Base-by-base conservation (phyloP, 164 flowering plant species). In the Cinnamomum micranthum region DNA sequence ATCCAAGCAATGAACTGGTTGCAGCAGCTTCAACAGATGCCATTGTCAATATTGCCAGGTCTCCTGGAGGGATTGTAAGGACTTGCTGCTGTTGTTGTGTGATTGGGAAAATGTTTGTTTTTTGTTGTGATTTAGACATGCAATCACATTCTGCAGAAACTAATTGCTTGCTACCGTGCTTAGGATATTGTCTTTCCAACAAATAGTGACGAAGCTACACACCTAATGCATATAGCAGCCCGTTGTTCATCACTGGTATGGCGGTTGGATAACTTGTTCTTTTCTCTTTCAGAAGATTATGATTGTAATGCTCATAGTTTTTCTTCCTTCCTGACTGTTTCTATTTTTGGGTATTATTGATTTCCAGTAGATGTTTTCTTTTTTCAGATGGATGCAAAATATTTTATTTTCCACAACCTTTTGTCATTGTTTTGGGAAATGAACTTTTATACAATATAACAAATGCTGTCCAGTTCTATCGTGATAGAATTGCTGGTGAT, bases 201-300 rank as follows among this genome's bases (percentile, higher is more conserved):
- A 51, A 77, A 80, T 75, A 66, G 25, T 65, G 79, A 80, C 63
- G 92, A 82, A 70, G 81, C 81, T 50, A 87, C 89, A 69, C 83
- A 88, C 64, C 89, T 95, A 35, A 87, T 88, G 60, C 81, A 78
- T 76, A 65, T 95, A 70, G 89, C 88, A 72, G 78, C 82, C 4
- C 81, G 73, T 74, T 87, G 87, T 80, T 88, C 99, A 62, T 88
- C 99, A 72, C 77, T 91, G 93, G 99, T 95, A 90, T 74, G 85
- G 2, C 31, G 10, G 55, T 65, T 64, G 25, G n/a, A 17, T 60
- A 31, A 41, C 47, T 55, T 55, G n/a, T 55, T 50, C 31, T 55
- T 69, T 31, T 41, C 63, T 59, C 6, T 31, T 52, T 24, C 20
- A 27, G 50, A 22, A 4, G 12, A 33, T 28, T 25, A 25, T 67